Base-by-base conservation (phyloP, 140 eudicot genomes). In the Bidens hawaiensis region DNA sequence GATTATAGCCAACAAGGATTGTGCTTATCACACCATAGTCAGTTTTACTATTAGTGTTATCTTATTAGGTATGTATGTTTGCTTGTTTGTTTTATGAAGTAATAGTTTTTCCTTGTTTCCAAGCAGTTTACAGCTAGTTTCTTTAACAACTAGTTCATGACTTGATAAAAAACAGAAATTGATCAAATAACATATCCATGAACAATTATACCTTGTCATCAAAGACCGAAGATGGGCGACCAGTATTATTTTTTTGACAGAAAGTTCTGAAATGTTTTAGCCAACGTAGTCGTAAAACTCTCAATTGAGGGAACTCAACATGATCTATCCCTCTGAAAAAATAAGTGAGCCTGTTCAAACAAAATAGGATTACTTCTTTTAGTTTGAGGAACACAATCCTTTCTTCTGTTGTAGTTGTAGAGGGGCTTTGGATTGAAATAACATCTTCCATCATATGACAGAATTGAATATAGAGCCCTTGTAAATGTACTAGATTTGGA, bases 381-480 rank as follows among this genome's bases (percentile, higher is more conserved):
- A 75, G 17, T 53, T 61, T 68, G 14, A 62, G 67, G 80, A 75
- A 75, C 65, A 68, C 80, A 22, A 75, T 75, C 48, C 23, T 62
- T 61, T 75, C 80, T 41, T 36, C 62, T n/a, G 2, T 19, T 2
- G 71, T 68, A 53, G 71, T 68, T 62, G 61, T 40, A 0, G 80
- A 68, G 31, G 55, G 71, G 10, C 80, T 52, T 69, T 75, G 71
- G 56, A 61, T 62, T 18, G 54, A 75, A 33, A 75, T 68, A 41
- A 75, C 71, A 61, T 68, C 48, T 68, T 75, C 80, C 75, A 75
- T 75, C 80, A 52, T 68, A 45, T 68, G 75, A 69, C 80, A 75
- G 18, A 33, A 68, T 31, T 75, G 71, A 61, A 75, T 69, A 61
- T 75, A 62, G 15, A 75, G 75, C 45, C 75, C 75, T 62, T 75